Conservation (phyloP, 345 rosid species). For the Salix caprea region DNA sequence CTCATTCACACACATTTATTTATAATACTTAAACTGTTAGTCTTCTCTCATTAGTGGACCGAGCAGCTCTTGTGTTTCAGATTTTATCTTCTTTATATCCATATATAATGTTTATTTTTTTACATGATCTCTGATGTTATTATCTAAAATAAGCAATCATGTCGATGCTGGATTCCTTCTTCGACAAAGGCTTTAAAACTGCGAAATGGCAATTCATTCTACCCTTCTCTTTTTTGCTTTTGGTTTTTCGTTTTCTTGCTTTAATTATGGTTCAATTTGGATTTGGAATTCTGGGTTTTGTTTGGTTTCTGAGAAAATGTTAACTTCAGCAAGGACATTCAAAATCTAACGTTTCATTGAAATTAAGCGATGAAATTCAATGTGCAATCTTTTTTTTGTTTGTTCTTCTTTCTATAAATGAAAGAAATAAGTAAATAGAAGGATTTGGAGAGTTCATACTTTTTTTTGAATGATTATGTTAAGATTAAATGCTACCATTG, state of each 20-base stretch:
- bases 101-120: background rate
- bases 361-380: background rate
- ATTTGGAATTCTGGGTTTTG: conserved; percentile 1
- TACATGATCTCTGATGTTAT: background rate
- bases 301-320: background rate
- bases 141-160: conserved; percentile 26
- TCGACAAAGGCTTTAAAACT: conserved; percentile 87
- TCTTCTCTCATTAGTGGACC: background rate
- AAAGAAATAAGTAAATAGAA: background rate
- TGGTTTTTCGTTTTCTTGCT: background rate
- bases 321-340: background rate
- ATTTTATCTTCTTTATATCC: background rate
- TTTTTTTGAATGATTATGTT: background rate
- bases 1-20: background rate
- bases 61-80: background rate
- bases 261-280: background rate
- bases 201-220: conserved; percentile 55
- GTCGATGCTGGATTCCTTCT: conserved; percentile 89
- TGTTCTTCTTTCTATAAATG: background rate
- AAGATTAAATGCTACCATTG: background rate
- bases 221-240: background rate
- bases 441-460: background rate
- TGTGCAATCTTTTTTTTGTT: background rate
- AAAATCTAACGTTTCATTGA: background rate
- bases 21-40: background rate